Conservation (phyloP, 352 stramenopile species). For the Pythium dissotocum region DNA sequence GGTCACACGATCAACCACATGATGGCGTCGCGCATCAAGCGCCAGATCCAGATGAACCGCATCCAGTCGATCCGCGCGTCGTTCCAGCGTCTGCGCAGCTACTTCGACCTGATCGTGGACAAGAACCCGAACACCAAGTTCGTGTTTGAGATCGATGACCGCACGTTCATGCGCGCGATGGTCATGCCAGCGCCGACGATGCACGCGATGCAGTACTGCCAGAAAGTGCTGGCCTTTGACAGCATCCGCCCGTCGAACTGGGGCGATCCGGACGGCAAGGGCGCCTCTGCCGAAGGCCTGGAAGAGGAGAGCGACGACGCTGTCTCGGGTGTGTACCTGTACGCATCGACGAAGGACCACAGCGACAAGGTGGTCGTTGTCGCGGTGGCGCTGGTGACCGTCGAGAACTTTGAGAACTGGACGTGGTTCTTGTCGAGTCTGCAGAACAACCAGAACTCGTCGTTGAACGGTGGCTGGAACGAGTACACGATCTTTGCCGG, state of each 20-base stretch:
- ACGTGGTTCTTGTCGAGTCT: conserved; percentile 70
- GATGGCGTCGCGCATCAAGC: conserved; percentile 82
- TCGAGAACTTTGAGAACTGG: conserved; percentile 72
- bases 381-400: conserved; percentile 60
- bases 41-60: conserved; percentile 62
- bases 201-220: conserved; percentile 54
- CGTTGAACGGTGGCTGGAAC: conserved; percentile 39
- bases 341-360: conserved; percentile 71
- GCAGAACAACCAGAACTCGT: conserved; percentile 37
- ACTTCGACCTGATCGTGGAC: conserved; percentile 60
- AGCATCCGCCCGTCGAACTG: conserved; percentile 46
- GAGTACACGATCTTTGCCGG: conserved; percentile 74
- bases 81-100: conserved; percentile 68
- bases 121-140: conserved; percentile 69
- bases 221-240: conserved; percentile 64
- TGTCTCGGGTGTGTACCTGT: conserved; percentile 74
- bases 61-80: conserved; percentile 57
- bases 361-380: conserved; percentile 73
- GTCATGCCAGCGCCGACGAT: conserved; percentile 60
- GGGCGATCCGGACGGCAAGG: conserved; percentile 34
- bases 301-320: conserved; percentile 68
- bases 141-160: conserved; percentile 50
- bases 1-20: conserved; percentile 83
- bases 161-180: conserved; percentile 60
- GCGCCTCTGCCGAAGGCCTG: conserved; percentile 37